Evolutionary conservation across 2,329 filamentous ascomycete species (phyloP), one percentile per base, ranked within the genome.

Genomic region (Penicillium sclerotiorum): DNA sequence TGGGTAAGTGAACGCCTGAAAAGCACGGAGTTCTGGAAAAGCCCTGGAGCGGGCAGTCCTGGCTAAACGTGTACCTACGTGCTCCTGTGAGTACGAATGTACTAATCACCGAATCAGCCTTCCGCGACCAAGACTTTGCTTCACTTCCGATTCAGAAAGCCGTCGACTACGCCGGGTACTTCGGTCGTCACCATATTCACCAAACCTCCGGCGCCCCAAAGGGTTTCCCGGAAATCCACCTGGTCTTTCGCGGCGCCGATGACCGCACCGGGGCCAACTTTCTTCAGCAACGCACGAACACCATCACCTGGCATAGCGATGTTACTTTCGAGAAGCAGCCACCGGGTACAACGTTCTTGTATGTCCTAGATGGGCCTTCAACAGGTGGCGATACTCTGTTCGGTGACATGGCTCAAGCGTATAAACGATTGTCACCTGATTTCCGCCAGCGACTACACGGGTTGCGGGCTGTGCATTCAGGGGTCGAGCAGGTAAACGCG

Each of bases 281-380:
- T 70, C 85, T 90, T 58, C 73, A 80, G 47, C 82, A 83, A 39
- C 81, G 88, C 18, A 92, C 88, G 3, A 93, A 86, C 71, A 89
- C 86, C 1, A 85, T 95, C 1, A 89, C 89, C 7, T 96, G 90
- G 90, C 91, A 96, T 73, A 89, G 86, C 0, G 91, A 96, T 59
- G 86, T 95, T 1, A 89, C 88, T 0, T 96, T 95, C 66, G 92
- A 96, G 75, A 76, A 82, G 58, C 91, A 96, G 73, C 90, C 92
- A 1, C 90, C 92, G 0, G 90, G 90, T 23, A 96, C 90, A 0
- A 95, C 92, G 0, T 95, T 96, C 72, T 73, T 96, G 28, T 95
- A 95, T 66, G 79, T 91, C 42, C 80, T 96, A n/a, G 90, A 96
- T 65, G 86, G 83, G 37, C 91, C 91, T 1, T 78, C 82, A 32